Evolutionary conservation across 2,329 filamentous ascomycete species (phyloP).

Genomic region (Pyrenophora graminea): DNA sequence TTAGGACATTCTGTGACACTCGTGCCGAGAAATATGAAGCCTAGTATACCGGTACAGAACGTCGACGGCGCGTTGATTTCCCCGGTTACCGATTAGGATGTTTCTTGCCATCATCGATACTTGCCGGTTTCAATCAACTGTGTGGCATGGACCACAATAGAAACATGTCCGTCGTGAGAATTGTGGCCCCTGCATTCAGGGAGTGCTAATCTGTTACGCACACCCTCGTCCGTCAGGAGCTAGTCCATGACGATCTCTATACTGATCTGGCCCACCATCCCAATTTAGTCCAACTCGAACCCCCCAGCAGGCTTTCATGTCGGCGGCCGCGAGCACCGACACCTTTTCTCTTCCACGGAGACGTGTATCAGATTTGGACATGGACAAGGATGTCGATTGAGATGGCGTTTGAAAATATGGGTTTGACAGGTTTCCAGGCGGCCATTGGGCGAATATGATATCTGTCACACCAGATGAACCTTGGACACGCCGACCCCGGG

Average conservation of each 20-base stretch:
- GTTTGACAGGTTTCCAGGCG: constrained; percentile 5
- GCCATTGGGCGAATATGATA: constrained; percentile 11
- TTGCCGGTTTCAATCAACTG: neutral
- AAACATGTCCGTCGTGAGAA: too few species aligned
- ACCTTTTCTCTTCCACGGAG: constrained; percentile 9
- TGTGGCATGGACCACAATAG: too few species aligned
- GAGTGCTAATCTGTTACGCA: constrained; percentile 4
- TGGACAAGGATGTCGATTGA: constrained; percentile 8
- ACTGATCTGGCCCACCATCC: constrained; percentile 13
- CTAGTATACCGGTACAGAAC: neutral
- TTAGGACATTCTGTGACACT: neutral
- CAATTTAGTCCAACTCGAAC: constrained; percentile 14
- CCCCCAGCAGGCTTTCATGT: constrained; percentile 26
- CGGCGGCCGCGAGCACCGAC: constrained; percentile 25
- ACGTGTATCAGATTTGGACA: constrained; percentile 12
- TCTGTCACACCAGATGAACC: constrained; percentile 5
- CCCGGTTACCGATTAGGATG: neutral
- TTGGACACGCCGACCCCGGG: constrained; percentile 1
- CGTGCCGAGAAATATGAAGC: neutral
- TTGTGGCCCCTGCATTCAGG: neutral
- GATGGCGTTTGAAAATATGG: constrained; percentile 4
- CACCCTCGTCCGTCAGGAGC: neutral
- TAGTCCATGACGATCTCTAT: constrained; percentile 21
- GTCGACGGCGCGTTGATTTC: constrained; percentile 1
- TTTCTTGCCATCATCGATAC: neutral